Base-by-base conservation (phyloP, 768 basidiomycete species). In the Serendipita vermifera region DNA sequence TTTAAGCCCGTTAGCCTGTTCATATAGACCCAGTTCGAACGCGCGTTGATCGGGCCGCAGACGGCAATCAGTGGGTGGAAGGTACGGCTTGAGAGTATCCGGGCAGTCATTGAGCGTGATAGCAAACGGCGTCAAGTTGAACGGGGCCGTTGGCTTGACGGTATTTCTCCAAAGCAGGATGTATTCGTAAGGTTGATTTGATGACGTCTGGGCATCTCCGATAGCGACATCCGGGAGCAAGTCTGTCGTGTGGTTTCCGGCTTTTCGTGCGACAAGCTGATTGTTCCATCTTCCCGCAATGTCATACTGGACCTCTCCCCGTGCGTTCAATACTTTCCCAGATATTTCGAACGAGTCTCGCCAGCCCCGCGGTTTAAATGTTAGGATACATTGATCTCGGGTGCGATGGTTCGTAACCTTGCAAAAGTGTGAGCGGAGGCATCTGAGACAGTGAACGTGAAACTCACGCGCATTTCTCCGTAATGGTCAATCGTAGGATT, bases 361-460 rank as follows among this genome's bases (percentile, higher is more conserved):
- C 93, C 93, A 98, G 2, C 91, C 90, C 57, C 92, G 79, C 2
- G 93, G 93, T 69, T 97, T 98, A 75, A 97, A 98, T 2, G 90
- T 93, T 22, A 98, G 72, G 0, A 87, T 73, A 61, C 91, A 96
- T 46, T 76, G 79, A 62, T 97, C 92, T 5, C 81, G 78, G 0
- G 92, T 97, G 5, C 89, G 80, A 65, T 97, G 92, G 62, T 98
- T 98, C 35, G 81, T 86, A 58, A 88, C 69, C 85, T n/a, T 83
- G 62, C 24, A 59, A n/a, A 27, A 35, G 57, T 36, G 22, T 36
- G 59, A 51, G 38, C 0, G 27, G 27, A 11, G 24, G 48, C 11
- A 41, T 43, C 27, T 38, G n/a, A 38, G 31, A 58, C 27, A 38
- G 55, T 48, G 38, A 38, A n/a, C 55, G 38, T 9, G 13, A 32